Evolutionary conservation across 371 early-diverging fungal species (phyloP).

Genomic region (Mucor racemosus): DNA sequence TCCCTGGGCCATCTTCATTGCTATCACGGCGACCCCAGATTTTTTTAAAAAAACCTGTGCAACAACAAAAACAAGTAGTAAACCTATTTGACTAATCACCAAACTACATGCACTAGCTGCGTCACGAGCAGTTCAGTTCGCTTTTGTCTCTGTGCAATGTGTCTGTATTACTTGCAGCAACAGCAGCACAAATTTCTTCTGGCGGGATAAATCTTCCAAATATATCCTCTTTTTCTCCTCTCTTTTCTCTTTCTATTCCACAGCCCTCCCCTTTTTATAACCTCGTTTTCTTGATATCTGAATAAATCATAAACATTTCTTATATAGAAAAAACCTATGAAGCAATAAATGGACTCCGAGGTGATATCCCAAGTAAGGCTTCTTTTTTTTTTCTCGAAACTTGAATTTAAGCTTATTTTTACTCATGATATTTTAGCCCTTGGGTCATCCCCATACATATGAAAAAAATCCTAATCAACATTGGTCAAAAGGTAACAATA

Average conservation of each 20-base stretch:
- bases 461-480: background rate
- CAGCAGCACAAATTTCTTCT: background rate
- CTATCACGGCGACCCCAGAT: constrained; percentile 5
- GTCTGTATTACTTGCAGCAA: no score
- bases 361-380: constrained; percentile 33
- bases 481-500: constrained; percentile 1
- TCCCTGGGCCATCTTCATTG: constrained; percentile 6
- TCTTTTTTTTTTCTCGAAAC: no score
- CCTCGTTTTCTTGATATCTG: background rate
- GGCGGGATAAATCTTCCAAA: background rate
- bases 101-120: background rate
- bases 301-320: background rate
- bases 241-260: constrained; percentile 21
- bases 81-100: background rate
- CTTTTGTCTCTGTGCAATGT: background rate
- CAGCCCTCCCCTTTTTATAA: background rate
- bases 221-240: background rate
- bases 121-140: constrained; percentile 2
- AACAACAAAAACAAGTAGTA: background rate
- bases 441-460: constrained; percentile 18
- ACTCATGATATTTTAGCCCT: constrained; percentile 13
- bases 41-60: background rate
- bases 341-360: constrained; percentile 49
- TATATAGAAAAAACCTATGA: constrained; percentile 26
- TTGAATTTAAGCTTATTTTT: background rate